A percentile compares a stretch with the other conserved stretches of the same genome.
phyloP scores from a whole-genome alignment of 116 monocot species.

The Trichopus zeylanicus region DNA sequence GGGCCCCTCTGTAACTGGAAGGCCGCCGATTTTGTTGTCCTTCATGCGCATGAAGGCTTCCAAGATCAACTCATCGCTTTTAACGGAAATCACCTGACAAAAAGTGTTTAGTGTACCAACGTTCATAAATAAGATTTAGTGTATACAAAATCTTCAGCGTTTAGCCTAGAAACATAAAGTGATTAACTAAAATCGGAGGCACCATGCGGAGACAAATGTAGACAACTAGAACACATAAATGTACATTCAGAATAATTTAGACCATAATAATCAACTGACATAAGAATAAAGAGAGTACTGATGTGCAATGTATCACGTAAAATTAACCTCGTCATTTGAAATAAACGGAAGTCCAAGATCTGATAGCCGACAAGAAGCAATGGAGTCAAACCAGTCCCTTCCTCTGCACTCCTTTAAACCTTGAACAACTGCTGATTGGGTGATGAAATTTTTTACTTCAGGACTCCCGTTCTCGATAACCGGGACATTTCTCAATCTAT shows the following conservation, averaged over 20 bases:
- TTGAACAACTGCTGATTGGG: constrained; percentile 78
- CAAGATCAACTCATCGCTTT: constrained; percentile 61
- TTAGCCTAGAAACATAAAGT: too few relatives aligned
- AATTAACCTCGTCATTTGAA: constrained; percentile 66
- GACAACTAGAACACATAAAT: too few relatives aligned
- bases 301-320: neutral
- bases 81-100: constrained; percentile 58
- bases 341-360: constrained; percentile 94
- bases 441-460: constrained; percentile 77
- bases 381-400: constrained; percentile 91
- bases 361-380: constrained; percentile 51
- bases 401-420: constrained; percentile 70
- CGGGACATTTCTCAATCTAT: constrained; percentile 85
- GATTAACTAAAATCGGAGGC: too few relatives aligned
- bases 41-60: constrained; percentile 89
- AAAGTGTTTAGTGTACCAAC: too few relatives aligned
- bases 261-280: too few relatives aligned
- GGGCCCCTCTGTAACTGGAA: constrained; percentile 69
- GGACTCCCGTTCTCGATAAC: constrained; percentile 57
- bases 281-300: too few relatives aligned
- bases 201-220: too few relatives aligned
- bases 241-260: too few relatives aligned
- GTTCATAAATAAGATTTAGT: too few relatives aligned
- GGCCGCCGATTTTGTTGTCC: constrained; percentile 67
- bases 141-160: too few relatives aligned